Base-by-base conservation (phyloP, 2,329 filamentous ascomycete species). In the Bipolaris sorokiniana region DNA sequence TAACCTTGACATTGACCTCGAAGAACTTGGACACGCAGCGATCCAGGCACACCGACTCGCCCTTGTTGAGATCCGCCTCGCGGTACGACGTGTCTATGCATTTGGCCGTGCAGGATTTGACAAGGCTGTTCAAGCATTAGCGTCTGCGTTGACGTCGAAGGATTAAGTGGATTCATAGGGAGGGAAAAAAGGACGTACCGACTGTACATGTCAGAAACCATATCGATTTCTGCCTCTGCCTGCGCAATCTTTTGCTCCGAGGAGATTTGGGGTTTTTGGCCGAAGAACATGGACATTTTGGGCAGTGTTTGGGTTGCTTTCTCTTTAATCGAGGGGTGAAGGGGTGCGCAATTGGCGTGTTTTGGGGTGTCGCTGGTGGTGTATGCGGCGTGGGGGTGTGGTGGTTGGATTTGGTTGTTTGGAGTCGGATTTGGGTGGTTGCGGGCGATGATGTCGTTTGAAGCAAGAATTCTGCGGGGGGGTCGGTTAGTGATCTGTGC, bases 1-100 rank as follows among this genome's bases (percentile, higher is more conserved):
- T 94, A 58, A 98, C 91, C 84, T 97, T 98, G 83, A 97, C 88
- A 79, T 97, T 96, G 73, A 97, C 93, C 71, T 98, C 94, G 81
- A 99, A 97, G 84, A 98, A 99, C 83, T 99, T 99, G 75, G 90
- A 86, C 56, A 96, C 91, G 81, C 96, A 99, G 74, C 95, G 91
- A 82, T 99, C 95, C 69, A 99, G 88, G 83, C 96, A 99, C 70
- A 99, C 95, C 68, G 90, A 92, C 81, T 99, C 95, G 84, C 93
- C 96, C 83, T 99, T 99, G 87, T 97, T 97, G 73, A 99, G 88
- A 71, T 99, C 94, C 78, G 86, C 88, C 83, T 99, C 95, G 77
- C 92, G 92, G 87, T 98, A 99, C 72, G 94, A 88, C 73, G 82
- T 84, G 62, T 94, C 94, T 69, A 99, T 86, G 81, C 95, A 99